Base-by-base conservation (phyloP, 1,139 yeast genomes). In the Zygoascus hellenicus region DNA sequence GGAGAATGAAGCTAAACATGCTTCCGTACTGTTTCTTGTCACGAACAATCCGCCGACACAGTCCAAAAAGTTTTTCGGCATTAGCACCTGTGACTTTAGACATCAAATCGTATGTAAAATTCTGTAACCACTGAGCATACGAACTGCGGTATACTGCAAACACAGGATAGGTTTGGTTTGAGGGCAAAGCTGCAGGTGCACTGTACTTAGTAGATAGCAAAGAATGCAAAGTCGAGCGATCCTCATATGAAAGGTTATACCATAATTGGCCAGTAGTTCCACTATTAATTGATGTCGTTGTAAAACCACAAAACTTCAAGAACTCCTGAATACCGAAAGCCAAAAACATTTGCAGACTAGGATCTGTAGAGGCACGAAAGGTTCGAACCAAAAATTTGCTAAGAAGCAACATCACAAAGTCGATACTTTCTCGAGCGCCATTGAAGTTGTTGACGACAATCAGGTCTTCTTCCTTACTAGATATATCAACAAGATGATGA, bases 261-360 rank as follows among this genome's bases (percentile, higher is more conserved):
- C 96, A 86, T 1, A 80, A 40, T 10, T 51, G 51, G 7, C 15
- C 26, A 19, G 46, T 38, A 34, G 33, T 34, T 11, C 40, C 38
- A 2, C 38, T 29, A 13, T 45, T 42, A 34, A 51, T 46, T 2
- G 49, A 38, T 15, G 34, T 38, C 6, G 66, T 59, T 44, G 71
- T 76, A 31, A 86, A 66, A 1, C 78, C 80, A 61, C 92, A 75
- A 10, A 81, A 76, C 51, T 80, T 79, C 46, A 92, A 66, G 43
- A 84, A 81, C 54, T 87, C 94, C 61, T 94, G 99, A 77, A 94
- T 87, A 0, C 94, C 87, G 64, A 78, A 85, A 0, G 97, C 96
- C 32, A 90, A 74, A 60, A 83, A 86, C 52, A 86, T 72, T 62
- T 94, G 98, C 45, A 81, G 80, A 22, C 80, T 78, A 0, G 98